phyloP scores from a whole-genome alignment of 2,329 filamentous ascomycete genomes.

The Hypoxylon sp. region DNA sequence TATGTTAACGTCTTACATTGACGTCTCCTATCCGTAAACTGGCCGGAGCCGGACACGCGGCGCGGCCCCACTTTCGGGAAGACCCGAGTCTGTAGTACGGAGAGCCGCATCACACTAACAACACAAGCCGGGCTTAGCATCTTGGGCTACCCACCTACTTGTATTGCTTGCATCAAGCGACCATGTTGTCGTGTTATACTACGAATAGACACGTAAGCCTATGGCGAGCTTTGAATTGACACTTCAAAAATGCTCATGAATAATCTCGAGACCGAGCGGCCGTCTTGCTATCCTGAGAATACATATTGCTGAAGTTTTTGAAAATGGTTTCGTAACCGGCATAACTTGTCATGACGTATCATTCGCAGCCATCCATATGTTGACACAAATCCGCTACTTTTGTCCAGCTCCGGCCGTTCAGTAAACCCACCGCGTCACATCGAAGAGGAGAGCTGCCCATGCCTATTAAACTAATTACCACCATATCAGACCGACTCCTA shows the following conservation, averaged over 20 bases:
- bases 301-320: conserved; percentile 2
- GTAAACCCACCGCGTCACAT: conserved; percentile 22
- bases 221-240: neutral
- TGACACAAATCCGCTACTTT: conserved; percentile 15
- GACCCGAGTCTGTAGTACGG: too few relatives aligned
- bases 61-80: neutral
- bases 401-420: conserved; percentile 12
- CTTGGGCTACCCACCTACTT: neutral
- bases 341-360: conserved; percentile 13
- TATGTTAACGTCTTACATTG: neutral
- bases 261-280: neutral
- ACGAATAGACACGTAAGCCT: neutral
- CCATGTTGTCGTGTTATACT: neutral
- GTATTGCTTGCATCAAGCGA: neutral
- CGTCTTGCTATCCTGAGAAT: neutral
- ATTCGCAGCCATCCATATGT: conserved; percentile 13
- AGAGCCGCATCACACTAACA: neutral
- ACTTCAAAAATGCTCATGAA: neutral
- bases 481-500: conserved; percentile 5
- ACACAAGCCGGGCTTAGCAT: neutral
- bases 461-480: conserved; percentile 25
- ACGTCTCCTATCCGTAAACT: too few relatives aligned
- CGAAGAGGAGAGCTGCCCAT: conserved; percentile 33
- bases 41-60: too few relatives aligned
- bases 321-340: conserved; percentile 7